Evolutionary conservation across 495 filamentous ascomycete species (phyloP).

Genomic region (Neurospora sp.): DNA sequence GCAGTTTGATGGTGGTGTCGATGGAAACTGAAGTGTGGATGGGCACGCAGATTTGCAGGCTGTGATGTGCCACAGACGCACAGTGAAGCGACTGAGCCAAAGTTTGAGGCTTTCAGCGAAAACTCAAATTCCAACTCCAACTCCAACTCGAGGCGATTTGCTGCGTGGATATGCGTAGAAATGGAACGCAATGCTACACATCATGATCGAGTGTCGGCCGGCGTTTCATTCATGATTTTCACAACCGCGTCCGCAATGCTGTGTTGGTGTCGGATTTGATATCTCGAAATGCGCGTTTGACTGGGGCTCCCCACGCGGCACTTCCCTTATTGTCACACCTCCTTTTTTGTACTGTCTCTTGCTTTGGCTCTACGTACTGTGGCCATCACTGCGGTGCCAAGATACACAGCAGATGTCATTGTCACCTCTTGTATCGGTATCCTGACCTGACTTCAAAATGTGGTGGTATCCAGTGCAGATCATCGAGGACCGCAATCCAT

Average conservation of each 20-base stretch:
- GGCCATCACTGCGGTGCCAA: background rate
- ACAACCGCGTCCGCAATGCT: background rate
- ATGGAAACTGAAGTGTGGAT: background rate
- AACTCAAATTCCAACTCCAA: conserved; percentile 1
- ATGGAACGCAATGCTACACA: background rate
- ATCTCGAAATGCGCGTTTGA: background rate
- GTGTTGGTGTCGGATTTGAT: background rate
- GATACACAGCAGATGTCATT: background rate
- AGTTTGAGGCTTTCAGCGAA: conserved; percentile 8
- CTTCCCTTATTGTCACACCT: background rate
- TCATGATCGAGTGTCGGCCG: background rate
- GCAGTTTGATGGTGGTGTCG: background rate
- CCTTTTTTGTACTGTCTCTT: background rate
- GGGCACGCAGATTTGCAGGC: background rate
- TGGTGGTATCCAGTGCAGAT: background rate
- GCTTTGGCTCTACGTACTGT: background rate
- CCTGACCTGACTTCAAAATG: background rate
- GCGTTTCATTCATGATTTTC: background rate
- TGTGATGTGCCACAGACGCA: background rate
- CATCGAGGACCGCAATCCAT: background rate
- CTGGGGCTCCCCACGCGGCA: background rate
- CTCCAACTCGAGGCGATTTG: background rate
- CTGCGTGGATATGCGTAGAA: background rate
- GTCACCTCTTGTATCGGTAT: background rate
- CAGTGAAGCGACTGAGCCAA: background rate